Percentiles rank a stretch among this genome's conserved stretches.
Conservation (phyloP, 1,284 basidiomycete species). For the Tilletia indica region DNA sequence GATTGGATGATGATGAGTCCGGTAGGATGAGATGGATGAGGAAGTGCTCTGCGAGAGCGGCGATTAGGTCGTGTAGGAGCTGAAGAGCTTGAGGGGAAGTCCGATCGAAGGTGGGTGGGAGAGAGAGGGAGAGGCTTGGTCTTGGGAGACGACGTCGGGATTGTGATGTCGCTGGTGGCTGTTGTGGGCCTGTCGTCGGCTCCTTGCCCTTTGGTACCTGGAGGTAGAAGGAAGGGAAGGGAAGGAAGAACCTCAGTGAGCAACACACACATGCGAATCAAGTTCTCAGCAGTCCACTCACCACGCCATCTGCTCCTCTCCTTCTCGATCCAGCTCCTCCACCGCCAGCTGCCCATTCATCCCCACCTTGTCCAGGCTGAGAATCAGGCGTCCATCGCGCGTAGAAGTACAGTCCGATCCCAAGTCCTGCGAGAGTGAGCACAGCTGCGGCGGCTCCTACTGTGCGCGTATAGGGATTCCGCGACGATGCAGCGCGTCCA, state of each 20-base stretch:
- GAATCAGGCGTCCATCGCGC: neutral
- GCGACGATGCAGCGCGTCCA: neutral
- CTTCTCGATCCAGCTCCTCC: neutral
- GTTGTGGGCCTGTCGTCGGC: neutral
- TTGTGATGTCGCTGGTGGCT: no score
- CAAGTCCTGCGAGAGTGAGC: neutral
- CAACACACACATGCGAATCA: no score
- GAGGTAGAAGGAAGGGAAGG: neutral
- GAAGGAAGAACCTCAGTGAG: neutral
- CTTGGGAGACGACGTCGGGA: neutral
- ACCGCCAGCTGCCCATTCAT: constrained; percentile 9
- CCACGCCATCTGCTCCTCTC: neutral
- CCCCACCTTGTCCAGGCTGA: constrained; percentile 11
- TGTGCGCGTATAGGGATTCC: neutral
- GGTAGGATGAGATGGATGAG: constrained; percentile 23
- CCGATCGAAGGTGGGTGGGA: constrained; percentile 24
- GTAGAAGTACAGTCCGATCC: neutral
- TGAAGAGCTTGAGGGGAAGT: constrained; percentile 1
- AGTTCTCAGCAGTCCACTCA: neutral
- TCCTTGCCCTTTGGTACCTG: neutral
- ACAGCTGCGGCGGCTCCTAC: neutral
- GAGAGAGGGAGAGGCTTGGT: constrained; percentile 24
- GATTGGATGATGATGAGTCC: neutral
- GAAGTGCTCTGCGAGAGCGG: constrained; percentile 13
- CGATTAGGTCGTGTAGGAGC: constrained; percentile 10